Conservation (phyloP, 441 rosid species). For the Pelargonium citronellum region DNA sequence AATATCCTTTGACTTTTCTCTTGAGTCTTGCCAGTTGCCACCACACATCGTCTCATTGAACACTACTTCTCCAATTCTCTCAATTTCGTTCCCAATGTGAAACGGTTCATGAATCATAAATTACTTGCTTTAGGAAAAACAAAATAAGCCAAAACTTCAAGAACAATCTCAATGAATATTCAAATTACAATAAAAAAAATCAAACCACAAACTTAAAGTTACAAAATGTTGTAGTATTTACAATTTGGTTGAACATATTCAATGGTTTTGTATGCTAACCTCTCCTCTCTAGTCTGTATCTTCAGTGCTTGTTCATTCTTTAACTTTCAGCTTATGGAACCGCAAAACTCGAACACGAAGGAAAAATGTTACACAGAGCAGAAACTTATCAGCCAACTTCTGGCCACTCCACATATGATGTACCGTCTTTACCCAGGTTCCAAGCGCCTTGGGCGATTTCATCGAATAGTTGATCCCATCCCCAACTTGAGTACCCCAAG, state of each 20-base stretch:
- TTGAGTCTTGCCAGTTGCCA: no score
- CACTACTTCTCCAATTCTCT: no score
- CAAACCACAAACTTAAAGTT: neutral
- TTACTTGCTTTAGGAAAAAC: neutral
- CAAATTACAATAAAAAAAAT: neutral
- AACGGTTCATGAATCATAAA: neutral
- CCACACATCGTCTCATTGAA: no score
- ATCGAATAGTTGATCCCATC: constrained; percentile 61
- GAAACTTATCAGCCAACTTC: constrained; percentile 2
- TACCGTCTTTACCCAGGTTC: constrained; percentile 36
- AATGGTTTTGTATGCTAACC: neutral
- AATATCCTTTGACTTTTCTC: no score
- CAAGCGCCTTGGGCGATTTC: constrained; percentile 76
- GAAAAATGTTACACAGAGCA: neutral
- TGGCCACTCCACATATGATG: constrained; percentile 49
- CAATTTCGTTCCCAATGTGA: no score
- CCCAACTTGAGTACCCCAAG: constrained; percentile 82
- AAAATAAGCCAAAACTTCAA: neutral
- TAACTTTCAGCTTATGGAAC: neutral
- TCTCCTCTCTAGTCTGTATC: neutral
- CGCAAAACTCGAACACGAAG: neutral
- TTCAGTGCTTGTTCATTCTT: neutral
- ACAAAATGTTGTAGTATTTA: constrained; percentile 1
- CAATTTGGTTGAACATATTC: neutral
- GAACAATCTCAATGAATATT: neutral